Base-by-base conservation (phyloP, 225 moss, liverwort and hornwort genomes). In the Polytrichum formosum region DNA sequence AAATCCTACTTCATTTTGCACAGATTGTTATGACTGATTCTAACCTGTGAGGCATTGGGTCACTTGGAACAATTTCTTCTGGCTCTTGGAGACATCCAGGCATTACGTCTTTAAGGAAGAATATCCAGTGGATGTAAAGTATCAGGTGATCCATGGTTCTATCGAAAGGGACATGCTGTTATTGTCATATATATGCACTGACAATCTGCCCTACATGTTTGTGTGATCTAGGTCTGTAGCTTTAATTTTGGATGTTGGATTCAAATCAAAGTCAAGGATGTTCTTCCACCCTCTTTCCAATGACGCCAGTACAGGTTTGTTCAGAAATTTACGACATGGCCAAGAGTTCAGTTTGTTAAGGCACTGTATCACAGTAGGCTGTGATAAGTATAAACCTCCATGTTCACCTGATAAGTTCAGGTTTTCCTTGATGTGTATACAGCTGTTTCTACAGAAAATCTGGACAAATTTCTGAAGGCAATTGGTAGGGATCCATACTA, bases 211-310 rank as follows among this genome's bases (percentile, higher is more conserved):
- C 4, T 6, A 20, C 21, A 9, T 20, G n/a, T 58, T 20, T 58
- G 20, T 58, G 58, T 30, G 28, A 61, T 53, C 22, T 53, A 92
- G 94, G 79, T 85, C 83, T 72, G 91, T 94, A 54, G 77, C 82
- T 54, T 73, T 94, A 62, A 68, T 94, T 1, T 64, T 94, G 74
- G 94, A 94, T 78, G 72, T 70, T 65, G 91, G 88, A 67, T 92
- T 90, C 73, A 83, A 82, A 72, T 81, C 81, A 76, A 80, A 88
- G 72, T 61, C 83, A 18, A 83, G 82, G 69, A 63, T 82, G 21
- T 68, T 84, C 74, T 90, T 94, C 64, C 94, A 94, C 78, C 94
- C 94, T 74, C 90, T 94, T 37, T 73, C 87, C 28, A 94, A 94
- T 66, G 83, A 82, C 35, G 80, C 91, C 68, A 94, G 90, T 75